Evolutionary conservation across 768 basidiomycete genomes (phyloP), one percentile per base, ranked within the genome.

Genomic region (Podaxis rugospora): DNA sequence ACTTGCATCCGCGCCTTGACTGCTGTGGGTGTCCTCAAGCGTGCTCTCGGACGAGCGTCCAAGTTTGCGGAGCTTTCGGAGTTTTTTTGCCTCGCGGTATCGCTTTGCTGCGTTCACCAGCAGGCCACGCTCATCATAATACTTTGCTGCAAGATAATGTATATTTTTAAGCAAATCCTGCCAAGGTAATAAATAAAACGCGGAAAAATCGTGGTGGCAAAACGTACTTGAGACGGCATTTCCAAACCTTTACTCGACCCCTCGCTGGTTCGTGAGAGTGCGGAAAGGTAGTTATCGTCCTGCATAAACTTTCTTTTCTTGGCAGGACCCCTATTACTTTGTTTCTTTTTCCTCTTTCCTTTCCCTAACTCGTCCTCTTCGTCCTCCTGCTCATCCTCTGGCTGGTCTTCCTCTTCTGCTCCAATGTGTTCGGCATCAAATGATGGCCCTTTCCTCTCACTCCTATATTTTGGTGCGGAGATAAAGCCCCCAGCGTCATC

Each of bases 91-190:
- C 61, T 68, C 73, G 11, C 84, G 80, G 61, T 75, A 81, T 44
- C 80, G 69, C 57, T 76, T 78, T 14, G 81, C 74, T 10, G 71
- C 75, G 62, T 90, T 80, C 18, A 77, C 71, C 2, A 91, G 70
- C 63, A 90, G 81, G 0, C 85, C 88, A 57, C 78, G 76, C 64
- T 85, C 84, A 21, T 75, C 74, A 65, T 91, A 93, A 68, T 87
- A 87, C 32, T 69, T 69, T 56, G 70, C 74, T 23, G 82, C 75
- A 59, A 78, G 77, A 62, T 76, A 72, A 63, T 83, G 82, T 25
- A 83, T 79, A 47, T 69, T 74, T 71, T 82, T 82, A 47, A 83
- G 70, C 2, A 83, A 70, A 63, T 83, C 82, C 82, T 82, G 63
- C 47, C 54, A 35, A 40, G 50, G 49, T 52, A 57, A 53, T 28